Base-by-base conservation (phyloP, 2,329 filamentous ascomycete genomes). In the Colletotrichum cordylinicola region DNA sequence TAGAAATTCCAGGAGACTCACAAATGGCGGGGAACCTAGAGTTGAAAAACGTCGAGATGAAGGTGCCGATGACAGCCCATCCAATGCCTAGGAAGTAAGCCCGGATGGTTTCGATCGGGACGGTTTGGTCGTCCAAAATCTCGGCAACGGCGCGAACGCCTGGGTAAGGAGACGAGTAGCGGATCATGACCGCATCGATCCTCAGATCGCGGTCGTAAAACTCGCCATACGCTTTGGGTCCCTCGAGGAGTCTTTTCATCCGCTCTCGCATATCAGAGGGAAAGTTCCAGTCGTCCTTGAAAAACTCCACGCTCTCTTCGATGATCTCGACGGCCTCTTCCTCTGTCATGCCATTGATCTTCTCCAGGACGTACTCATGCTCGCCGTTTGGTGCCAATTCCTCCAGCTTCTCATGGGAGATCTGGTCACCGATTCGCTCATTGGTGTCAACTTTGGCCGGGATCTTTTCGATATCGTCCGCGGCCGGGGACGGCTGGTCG, bases 281-380 rank as follows among this genome's bases (percentile, higher is more conserved):
- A 52, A 87, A 87, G 78, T 87, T 87, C 84, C 85, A 87, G 78
- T 87, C 86, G 69, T 87, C 86, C 27, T 80, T 79, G 75, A 86
- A 85, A 77, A 87, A 87, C 21, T 81, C 79, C 66, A 85, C 77
- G 0, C 83, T 80, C 76, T 87, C 85, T 3, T 79, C 70, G 10
- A 88, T 75, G 65, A 87, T 86, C 31, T 81, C 83, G 7, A 86
- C 33, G 0, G 86, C 86, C 70, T 87, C 85, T 33, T 86, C 85
- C 79, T 86, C 85, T 58, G 79, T 82, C 85, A 88, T 87, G 76
- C 77, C 80, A 76, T 86, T 85, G 78, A 88, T 84, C 78, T 83
- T 85, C 39, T 82, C 81, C 27, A 86, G 79, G 67, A 88, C 85
- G 77, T 86, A 86, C 21, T 86, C 84, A n/a, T 78, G 79, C 75